Conservation (phyloP, 441 rosid species). For the Macaranga tanarius region DNA sequence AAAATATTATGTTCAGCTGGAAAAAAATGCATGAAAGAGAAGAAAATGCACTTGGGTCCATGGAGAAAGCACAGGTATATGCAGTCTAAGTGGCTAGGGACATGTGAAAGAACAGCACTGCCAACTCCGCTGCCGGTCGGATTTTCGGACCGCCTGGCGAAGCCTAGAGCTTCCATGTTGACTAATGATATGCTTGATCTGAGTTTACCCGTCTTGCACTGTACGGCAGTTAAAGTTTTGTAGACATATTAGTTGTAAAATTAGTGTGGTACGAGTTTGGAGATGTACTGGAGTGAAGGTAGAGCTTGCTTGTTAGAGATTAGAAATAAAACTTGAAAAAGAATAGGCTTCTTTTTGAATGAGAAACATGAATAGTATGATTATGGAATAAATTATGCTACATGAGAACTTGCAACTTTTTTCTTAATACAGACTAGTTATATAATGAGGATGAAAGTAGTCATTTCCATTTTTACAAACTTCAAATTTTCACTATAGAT, state of each 20-base stretch:
- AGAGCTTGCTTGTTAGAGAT: too few relatives aligned
- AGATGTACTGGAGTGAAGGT: too few relatives aligned
- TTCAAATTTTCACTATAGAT: too few relatives aligned
- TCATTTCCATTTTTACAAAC: too few relatives aligned
- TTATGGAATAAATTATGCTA: too few relatives aligned
- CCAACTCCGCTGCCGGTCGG: conserved; percentile 26
- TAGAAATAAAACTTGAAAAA: too few relatives aligned
- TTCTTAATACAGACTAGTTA: too few relatives aligned
- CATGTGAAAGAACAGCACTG: conserved; percentile 35
- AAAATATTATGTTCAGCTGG: conserved; percentile 68
- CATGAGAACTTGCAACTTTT: too few relatives aligned
- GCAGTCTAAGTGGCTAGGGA: conserved; percentile 84
- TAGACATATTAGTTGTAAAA: neutral
- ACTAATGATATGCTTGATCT: conserved; percentile 44
- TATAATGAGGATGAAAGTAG: too few relatives aligned
- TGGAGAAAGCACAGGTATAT: conserved; percentile 91
- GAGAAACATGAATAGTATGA: too few relatives aligned
- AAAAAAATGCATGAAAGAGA: conserved; percentile 80
- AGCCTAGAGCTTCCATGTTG: conserved; percentile 53
- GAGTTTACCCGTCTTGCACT: conserved; percentile 32
- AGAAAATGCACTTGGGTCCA: conserved; percentile 80
- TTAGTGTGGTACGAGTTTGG: too few relatives aligned
- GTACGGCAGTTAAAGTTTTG: conserved; percentile 45
- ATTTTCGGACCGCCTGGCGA: conserved; percentile 27
- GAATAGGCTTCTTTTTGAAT: too few relatives aligned